Percentiles rank a stretch among this genome's conserved stretches.
Conservation (phyloP, 2,329 filamentous ascomycete species). For the Chrysosporium queenslandicum region DNA sequence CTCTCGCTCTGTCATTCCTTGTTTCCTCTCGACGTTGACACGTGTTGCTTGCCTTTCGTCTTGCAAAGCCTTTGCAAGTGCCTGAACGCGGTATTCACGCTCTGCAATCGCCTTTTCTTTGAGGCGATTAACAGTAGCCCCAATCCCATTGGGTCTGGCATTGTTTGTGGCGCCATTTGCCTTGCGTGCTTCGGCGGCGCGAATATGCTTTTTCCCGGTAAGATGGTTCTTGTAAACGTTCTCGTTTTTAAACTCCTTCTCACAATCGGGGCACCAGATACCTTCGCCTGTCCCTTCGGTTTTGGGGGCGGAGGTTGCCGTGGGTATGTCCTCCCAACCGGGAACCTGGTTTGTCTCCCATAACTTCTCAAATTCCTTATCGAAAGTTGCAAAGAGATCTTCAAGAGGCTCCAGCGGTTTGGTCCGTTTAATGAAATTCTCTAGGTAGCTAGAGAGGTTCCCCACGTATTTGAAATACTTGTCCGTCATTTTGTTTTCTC, state of each 20-base stretch:
- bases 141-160: conserved; percentile 22
- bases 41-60: conserved; percentile 80
- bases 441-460: conserved; percentile 69
- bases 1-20: conserved; percentile 95
- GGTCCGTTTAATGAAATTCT: conserved; percentile 75
- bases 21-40: conserved; percentile 89
- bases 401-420: conserved; percentile 78
- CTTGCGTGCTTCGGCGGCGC: conserved; percentile 60
- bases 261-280: conserved; percentile 82
- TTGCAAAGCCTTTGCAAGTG: conserved; percentile 70
- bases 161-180: conserved; percentile 33
- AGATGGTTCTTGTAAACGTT: conserved; percentile 89
- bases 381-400: conserved; percentile 63
- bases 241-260: conserved; percentile 90
- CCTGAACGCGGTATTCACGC: conserved; percentile 72
- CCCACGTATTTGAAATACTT: conserved; percentile 85
- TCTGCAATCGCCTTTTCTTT: conserved; percentile 89
- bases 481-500: conserved; percentile 78
- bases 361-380: conserved; percentile 69
- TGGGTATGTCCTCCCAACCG: conserved; percentile 54
- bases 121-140: conserved; percentile 41
- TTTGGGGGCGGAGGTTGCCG: conserved; percentile 34
- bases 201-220: conserved; percentile 83
- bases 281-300: conserved; percentile 55
- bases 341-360: conserved; percentile 73